Base-by-base conservation (phyloP, 768 basidiomycete genomes). In the Boletus pseudo-olivaceus region DNA sequence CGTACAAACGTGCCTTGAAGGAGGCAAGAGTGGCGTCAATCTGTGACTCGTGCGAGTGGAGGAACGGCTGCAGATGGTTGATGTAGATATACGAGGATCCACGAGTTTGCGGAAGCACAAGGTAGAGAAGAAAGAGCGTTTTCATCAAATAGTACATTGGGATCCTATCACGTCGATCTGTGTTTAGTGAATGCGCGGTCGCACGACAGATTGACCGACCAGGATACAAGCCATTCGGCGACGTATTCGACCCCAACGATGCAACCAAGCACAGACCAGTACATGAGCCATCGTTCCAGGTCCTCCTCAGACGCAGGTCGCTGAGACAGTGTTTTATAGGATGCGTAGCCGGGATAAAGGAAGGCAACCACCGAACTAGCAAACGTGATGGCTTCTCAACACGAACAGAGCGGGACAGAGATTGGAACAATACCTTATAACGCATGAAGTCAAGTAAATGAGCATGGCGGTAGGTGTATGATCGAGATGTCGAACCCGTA, bases 251-350 rank as follows among this genome's bases (percentile, higher is more conserved):
- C 72, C 5, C 82, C 86, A 15, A 93, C 80, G 63, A 93, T 83
- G 65, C 87, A 88, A 2, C 90, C 88, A 3, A 91, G 79, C 0
- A 90, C 88, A n/a, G 85, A 85, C 94, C 95, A 98, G 64, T 97
- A 98, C 90, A 93, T 95, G 50, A 98, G 79, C 93, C 95, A 97
- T 72, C 93, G 78, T 68, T 97, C 95, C 9, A 95, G 77, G 42
- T 93, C 91, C 47, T 78, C 81, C 62, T 92, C 90, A 1, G 86
- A 87, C 2, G 90, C 89, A 19, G 90, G 90, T n/a, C 91, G 79
- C 62, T 88, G 84, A 35, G 88, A 88, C 32, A 98, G 81, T 0
- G 90, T 85, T 76, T 98, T 98, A 77, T 95, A 98, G n/a, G 92
- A 94, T 30, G 93, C 90, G 73, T 98, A 98, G 23, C 88, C 90